phyloP scores from a whole-genome alignment of 768 basidiomycete species.

The Candolleomyces eurysporus region DNA sequence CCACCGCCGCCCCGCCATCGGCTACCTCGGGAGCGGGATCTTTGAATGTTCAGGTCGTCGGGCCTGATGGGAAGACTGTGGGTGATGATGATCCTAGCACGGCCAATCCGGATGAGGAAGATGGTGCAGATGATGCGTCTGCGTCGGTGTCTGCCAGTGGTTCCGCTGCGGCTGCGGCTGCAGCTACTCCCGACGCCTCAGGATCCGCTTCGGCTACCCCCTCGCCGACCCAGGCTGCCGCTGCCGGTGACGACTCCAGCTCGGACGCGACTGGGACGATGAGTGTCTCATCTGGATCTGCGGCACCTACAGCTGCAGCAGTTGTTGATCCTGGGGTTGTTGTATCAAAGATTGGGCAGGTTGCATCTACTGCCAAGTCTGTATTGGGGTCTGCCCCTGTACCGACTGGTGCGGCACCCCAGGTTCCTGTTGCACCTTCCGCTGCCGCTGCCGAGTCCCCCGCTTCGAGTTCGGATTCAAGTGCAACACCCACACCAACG shows the following conservation, averaged over 20 bases:
- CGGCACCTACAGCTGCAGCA: no score
- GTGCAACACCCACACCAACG: not conserved
- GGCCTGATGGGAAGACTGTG: slow-evolving; percentile 4
- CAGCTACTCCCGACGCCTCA: not conserved
- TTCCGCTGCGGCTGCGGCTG: not conserved
- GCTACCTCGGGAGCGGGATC: not conserved
- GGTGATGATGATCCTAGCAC: slow-evolving; percentile 10
- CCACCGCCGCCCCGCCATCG: not conserved
- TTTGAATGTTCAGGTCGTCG: slow-evolving; percentile 4
- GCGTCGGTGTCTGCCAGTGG: slow-evolving; percentile 7
- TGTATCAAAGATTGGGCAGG: no score
- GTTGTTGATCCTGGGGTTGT: no score
- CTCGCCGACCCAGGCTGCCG: no score
- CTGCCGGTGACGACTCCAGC: no score
- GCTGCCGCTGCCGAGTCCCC: not conserved
- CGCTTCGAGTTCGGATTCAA: not conserved
- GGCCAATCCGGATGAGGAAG: not conserved
- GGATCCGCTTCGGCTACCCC: no score
- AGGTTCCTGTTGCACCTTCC: not conserved
- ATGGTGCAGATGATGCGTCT: not conserved
- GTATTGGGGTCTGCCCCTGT: slow-evolving; percentile 5
- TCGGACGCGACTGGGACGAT: no score
- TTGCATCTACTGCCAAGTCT: not conserved
- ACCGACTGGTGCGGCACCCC: not conserved
- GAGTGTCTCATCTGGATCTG: no score